Evolutionary conservation across 2,329 filamentous ascomycete species (phyloP), one percentile per base, ranked within the genome.

Genomic region (Emmonsiellopsis sp.): DNA sequence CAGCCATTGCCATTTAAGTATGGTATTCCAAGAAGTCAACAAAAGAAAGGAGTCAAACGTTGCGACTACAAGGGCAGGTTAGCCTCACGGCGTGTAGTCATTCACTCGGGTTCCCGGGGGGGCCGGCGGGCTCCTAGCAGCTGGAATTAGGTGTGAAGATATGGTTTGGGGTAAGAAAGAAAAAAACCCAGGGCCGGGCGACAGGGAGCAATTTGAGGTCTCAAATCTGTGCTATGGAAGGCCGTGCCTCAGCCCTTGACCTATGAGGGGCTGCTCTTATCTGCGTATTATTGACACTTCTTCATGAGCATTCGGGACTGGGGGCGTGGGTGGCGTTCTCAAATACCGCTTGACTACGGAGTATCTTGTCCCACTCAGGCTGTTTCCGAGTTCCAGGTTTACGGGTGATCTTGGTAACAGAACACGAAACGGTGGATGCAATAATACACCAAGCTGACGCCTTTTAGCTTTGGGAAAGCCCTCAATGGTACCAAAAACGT

Each of bases 241-340:
- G 46, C 38, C 45, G 31, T 10, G 45, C n/a, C n/a, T 26, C 45
- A 31, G 45, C 15, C 20, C 34, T 47, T 47, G 35, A 35, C 7
- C 30, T 47, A 49, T 30, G 46, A 49, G 35, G 34, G 46, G 10
- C 15, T 16, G 46, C 46, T 49, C 26, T 49, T 13, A 35, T 49
- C 26, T 49, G 46, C 34, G 34, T 48, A 10, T 32, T 26, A 48
- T 37, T 48, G 35, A 38, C 35, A 38, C 13, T 48, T 37, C 45
- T n/a, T 16, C 3, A 35, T 48, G 20, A 35, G 34, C 26, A 16
- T 16, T 31, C 40, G 13, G 46, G 35, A 49, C 31, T 40, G 38
- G 49, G 49, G 49, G 38, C 49, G 37, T 43, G 49, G 38, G 49
- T 43, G 49, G 49, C 49, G 49, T 35, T 43, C 30, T 32, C 49